phyloP scores from a whole-genome alignment of 1,139 yeast species.

The Nadsonia commutata region DNA sequence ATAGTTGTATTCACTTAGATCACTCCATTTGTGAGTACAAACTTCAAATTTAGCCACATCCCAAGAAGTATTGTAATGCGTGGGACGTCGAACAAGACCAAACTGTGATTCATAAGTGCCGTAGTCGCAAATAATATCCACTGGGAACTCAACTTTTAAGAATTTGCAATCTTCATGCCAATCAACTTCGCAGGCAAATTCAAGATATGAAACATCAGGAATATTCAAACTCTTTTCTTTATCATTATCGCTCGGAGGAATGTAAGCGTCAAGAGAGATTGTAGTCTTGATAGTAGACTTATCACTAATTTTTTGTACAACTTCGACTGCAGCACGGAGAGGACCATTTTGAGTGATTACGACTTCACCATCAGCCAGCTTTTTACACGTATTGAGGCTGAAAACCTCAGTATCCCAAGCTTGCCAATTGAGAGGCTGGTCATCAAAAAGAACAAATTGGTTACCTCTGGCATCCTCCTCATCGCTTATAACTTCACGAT shows the following conservation, averaged over 20 bases:
- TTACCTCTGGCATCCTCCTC: conserved; percentile 44
- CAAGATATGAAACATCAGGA: conserved; percentile 25
- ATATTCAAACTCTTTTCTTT: conserved; percentile 9
- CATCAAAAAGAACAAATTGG: conserved; percentile 69
- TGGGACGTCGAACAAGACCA: conserved; percentile 81
- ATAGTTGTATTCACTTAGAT: conserved; percentile 68
- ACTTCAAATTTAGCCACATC: conserved; percentile 95
- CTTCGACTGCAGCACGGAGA: conserved; percentile 43
- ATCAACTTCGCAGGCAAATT: conserved; percentile 53
- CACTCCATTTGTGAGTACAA: conserved; percentile 88
- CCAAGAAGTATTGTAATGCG: conserved; percentile 91
- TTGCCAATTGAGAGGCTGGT: conserved; percentile 79
- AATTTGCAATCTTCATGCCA: conserved; percentile 87
- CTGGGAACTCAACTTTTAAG: conserved; percentile 89
- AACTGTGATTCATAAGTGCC: conserved; percentile 90
- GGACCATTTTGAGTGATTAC: conserved; percentile 41
- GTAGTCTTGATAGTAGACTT: conserved; percentile 48
- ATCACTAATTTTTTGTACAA: conserved; percentile 41
- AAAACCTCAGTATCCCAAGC: conserved; percentile 97
- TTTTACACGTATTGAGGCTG: conserved; percentile 54
- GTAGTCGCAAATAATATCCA: conserved; percentile 54
- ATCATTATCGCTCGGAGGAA: conserved; percentile 17
- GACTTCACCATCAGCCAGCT: conserved; percentile 32
- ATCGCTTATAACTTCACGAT: conserved; percentile 49
- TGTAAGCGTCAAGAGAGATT: conserved; percentile 53